phyloP scores from a whole-genome alignment of 1,139 yeast genomes.

The Eremothecium coryli region DNA sequence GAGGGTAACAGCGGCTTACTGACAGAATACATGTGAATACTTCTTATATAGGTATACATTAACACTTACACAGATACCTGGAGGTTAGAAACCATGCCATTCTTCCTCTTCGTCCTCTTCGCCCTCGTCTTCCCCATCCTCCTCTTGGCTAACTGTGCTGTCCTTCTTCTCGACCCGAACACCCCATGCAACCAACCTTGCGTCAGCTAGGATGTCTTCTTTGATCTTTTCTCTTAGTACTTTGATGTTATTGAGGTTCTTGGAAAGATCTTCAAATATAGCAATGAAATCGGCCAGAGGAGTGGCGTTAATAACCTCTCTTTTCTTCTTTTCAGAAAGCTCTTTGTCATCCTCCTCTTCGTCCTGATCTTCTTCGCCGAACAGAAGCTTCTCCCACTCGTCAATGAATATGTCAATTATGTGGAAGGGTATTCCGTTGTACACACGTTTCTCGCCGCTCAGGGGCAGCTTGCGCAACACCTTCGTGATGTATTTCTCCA shows the following conservation, averaged over 20 bases:
- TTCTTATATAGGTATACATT: no score
- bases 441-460: conserved; percentile 50
- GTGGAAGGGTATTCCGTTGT: conserved; percentile 78
- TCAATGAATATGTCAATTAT: conserved; percentile 76
- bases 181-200: conserved; percentile 60
- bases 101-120: conserved; percentile 36
- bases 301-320: conserved; percentile 34
- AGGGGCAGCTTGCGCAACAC: conserved; percentile 42
- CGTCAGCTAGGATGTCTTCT: conserved; percentile 58
- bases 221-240: conserved; percentile 57
- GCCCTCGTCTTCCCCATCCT: conserved; percentile 22
- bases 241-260: conserved; percentile 43
- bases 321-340: conserved; percentile 24
- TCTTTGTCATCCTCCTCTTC: conserved; percentile 37
- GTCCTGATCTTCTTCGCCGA: conserved; percentile 37
- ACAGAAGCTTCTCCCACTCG: conserved; percentile 64
- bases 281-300: conserved; percentile 49
- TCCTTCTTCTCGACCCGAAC: no score
- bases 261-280: conserved; percentile 49
- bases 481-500: conserved; percentile 36
- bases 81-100: conserved; percentile 42
- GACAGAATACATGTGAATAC: no score
- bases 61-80: no score
- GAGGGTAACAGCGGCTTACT: no score
- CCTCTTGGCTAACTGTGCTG: conserved; percentile 29